A percentile compares a stretch with the other conserved stretches of the same genome.
Evolutionary conservation across 805 yeast species (phyloP).

Genomic region (Priceomyces fermenticarens): DNA sequence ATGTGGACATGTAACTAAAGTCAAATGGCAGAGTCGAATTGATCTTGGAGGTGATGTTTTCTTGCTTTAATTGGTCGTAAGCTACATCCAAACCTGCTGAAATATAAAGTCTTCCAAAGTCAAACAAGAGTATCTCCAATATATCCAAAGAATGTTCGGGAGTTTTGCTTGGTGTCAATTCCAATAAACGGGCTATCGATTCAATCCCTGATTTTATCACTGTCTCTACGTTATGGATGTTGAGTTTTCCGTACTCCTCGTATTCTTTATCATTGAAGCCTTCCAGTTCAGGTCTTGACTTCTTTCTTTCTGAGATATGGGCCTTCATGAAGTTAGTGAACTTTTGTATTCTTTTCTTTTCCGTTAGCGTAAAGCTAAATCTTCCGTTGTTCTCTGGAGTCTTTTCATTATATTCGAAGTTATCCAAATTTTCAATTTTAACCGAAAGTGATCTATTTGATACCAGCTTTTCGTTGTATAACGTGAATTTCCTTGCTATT

Average conservation of each 20-base stretch:
- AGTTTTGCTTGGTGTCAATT: conserved; percentile 61
- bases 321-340: conserved; percentile 57
- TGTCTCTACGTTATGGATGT: conserved; percentile 52
- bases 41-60: conserved; percentile 24
- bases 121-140: conserved; percentile 62
- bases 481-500: conserved; percentile 44
- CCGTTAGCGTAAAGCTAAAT: conserved; percentile 31
- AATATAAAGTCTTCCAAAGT: conserved; percentile 70
- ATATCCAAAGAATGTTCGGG: conserved; percentile 63
- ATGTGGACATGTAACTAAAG: conserved; percentile 46
- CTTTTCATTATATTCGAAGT: conserved; percentile 17
- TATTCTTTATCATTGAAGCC: conserved; percentile 13
- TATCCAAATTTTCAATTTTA: conserved; percentile 31
- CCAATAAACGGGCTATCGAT: conserved; percentile 72
- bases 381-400: conserved; percentile 19
- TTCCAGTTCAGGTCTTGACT: conserved; percentile 19
- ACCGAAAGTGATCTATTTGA: conserved; percentile 32
- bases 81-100: conserved; percentile 74
- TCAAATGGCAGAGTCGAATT: conserved; percentile 28
- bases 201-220: conserved; percentile 73
- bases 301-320: conserved; percentile 32
- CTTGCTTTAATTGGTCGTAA: conserved; percentile 43
- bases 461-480: conserved; percentile 32
- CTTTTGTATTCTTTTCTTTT: conserved; percentile 47
- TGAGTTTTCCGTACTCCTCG: conserved; percentile 26